Percentiles rank a stretch among this genome's conserved stretches.
Evolutionary conservation across 768 basidiomycete genomes (phyloP).

Genomic region (Phaeotremella skinneri): DNA sequence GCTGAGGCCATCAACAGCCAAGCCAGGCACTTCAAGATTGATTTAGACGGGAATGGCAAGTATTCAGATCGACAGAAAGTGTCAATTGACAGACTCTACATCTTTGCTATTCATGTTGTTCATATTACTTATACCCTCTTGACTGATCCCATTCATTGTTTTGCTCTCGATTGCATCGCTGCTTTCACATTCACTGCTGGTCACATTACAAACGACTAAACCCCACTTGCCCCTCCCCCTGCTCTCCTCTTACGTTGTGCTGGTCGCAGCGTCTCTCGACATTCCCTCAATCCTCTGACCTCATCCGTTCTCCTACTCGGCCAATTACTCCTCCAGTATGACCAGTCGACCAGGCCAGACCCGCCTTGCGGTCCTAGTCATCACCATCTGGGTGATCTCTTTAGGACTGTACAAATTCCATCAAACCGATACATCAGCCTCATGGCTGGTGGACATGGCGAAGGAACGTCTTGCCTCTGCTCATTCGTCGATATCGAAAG

Average conservation of each 20-base stretch:
- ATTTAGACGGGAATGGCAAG: not conserved
- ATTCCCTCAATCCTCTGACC: no score
- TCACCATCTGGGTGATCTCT: not conserved
- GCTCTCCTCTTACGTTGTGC: no score
- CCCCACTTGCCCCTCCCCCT: no score
- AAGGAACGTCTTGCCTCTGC: not conserved
- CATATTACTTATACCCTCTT: no score
- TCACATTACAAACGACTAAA: no score
- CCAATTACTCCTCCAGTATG: not conserved
- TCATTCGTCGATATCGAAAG: not conserved
- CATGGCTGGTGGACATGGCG: not conserved
- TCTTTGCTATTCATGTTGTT: no score
- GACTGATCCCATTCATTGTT: no score
- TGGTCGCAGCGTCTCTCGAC: no score
- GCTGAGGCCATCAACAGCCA: constrained; percentile 1
- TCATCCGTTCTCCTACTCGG: not conserved
- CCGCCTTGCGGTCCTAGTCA: not conserved
- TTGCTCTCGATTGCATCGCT: no score
- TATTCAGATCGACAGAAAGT: no score
- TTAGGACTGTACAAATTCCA: not conserved
- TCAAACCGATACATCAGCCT: not conserved
- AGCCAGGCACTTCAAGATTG: not conserved
- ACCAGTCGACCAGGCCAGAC: constrained; percentile 2
- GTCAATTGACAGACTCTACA: no score
- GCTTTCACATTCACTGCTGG: no score